Conservation (phyloP, 768 basidiomycete species). For the Trametes cingulata region DNA sequence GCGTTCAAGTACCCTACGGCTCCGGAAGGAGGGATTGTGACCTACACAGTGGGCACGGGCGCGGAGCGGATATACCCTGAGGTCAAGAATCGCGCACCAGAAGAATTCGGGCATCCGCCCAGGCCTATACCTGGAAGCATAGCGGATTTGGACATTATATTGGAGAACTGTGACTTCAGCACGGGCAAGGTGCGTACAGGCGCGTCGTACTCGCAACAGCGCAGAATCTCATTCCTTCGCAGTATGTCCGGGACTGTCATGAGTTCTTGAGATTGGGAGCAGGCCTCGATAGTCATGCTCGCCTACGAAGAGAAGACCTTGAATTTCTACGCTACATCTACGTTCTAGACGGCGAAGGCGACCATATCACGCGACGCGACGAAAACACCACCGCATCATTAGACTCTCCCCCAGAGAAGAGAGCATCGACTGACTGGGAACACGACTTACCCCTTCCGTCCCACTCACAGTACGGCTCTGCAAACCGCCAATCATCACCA, state of each 20-base stretch:
- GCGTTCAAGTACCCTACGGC: slow-evolving; percentile 45
- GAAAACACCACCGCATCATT: slow-evolving; percentile 21
- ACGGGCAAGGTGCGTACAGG: slow-evolving; percentile 57
- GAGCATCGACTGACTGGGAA: slow-evolving; percentile 50
- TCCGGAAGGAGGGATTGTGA: slow-evolving; percentile 47
- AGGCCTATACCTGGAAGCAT: slow-evolving; percentile 83
- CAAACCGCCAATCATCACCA: slow-evolving; percentile 42
- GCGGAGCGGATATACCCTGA: slow-evolving; percentile 78
- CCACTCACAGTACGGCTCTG: slow-evolving; percentile 54
- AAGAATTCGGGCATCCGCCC: slow-evolving; percentile 78
- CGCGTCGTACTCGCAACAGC: background rate
- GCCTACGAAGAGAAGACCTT: slow-evolving; percentile 70
- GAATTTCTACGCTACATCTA: slow-evolving; percentile 89
- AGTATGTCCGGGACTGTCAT: slow-evolving; percentile 96
- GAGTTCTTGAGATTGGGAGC: slow-evolving; percentile 91
- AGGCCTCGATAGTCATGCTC: slow-evolving; percentile 82
- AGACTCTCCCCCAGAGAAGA: slow-evolving; percentile 22
- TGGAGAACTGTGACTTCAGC: slow-evolving; percentile 92
- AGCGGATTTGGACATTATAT: slow-evolving; percentile 85
- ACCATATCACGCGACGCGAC: slow-evolving; percentile 39
- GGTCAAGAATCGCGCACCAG: slow-evolving; percentile 56
- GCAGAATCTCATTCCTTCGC: slow-evolving; percentile 7
- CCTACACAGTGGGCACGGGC: slow-evolving; percentile 70
- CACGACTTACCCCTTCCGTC: slow-evolving; percentile 48
- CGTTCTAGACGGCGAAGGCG: slow-evolving; percentile 54